Conservation (phyloP, 176 grass and related monocot genomes). For the Triticum dicoccoides region DNA sequence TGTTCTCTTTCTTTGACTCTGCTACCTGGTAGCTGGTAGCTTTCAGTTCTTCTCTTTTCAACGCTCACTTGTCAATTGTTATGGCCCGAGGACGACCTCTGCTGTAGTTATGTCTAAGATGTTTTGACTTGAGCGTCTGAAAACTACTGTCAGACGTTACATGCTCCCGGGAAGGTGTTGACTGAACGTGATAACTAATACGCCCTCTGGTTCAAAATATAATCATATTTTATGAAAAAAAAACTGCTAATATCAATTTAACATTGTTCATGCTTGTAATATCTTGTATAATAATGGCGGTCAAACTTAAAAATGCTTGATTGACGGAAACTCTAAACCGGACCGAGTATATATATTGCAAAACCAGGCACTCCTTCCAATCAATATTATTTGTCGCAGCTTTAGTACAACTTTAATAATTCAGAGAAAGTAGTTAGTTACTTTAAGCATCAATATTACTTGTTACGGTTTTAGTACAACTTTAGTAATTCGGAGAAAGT, state of each 20-base stretch:
- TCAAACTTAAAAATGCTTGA: neutral
- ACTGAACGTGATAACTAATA: neutral
- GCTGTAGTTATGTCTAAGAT: neutral
- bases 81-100: neutral
- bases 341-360: neutral
- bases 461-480: too few species aligned
- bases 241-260: neutral
- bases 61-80: neutral
- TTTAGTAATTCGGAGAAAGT: too few species aligned
- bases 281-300: neutral
- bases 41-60: neutral
- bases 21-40: neutral
- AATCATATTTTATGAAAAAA: neutral
- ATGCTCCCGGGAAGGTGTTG: conserved; percentile 15
- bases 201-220: neutral
- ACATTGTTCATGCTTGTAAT: neutral
- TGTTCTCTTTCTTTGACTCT: neutral
- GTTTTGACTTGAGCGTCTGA: conserved; percentile 6
- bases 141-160: conserved; percentile 24
- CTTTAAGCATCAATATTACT: neutral
- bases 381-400: too few species aligned
- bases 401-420: too few species aligned
- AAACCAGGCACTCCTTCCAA: neutral
- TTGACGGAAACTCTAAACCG: neutral
- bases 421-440: neutral